Base-by-base conservation (phyloP, 495 filamentous ascomycete species). In the Ramalina peruviana region DNA sequence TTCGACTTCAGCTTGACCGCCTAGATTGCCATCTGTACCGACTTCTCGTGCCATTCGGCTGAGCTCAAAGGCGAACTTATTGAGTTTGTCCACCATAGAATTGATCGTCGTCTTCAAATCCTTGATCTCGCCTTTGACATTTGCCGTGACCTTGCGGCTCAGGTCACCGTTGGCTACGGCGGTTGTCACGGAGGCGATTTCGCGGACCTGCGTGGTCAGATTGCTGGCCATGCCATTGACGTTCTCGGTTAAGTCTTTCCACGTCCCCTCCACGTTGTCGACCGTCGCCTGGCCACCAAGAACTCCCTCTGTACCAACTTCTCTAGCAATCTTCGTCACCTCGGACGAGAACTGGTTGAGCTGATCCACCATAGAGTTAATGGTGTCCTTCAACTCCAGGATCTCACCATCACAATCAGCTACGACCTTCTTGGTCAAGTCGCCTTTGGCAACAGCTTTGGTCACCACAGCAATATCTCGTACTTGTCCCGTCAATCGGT, bases 181-280 rank as follows among this genome's bases (percentile, higher is more conserved):
- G 15, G 90, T 94, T 2, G 92, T 99, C 57, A 99, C 92, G 59
- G 93, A 88, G 33, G 93, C 94, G 59, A 99, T 99, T 65, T 96
- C 93, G 62, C 92, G 83, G 57, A 99, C 92, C 66, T 99, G 92
- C 0, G 90, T 96, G 3, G 92, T 99, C 50, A 99, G 69, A 62
- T 97, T 97, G 75, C 89, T 95, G 60, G 92, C 92, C 90, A 99
- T 96, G 40, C 88, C 84, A 65, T 98, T 98, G 65, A 98, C 92
- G 57, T 94, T 97, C 60, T 95, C 88, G 7, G 92, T 98, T 49
- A 98, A 69, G 62, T 94, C 88, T 63, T 88, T 85, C 92, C 92
- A 98, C 25, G 89, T 96, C 42, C 92, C 92, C 67, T 98, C 86
- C 9, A 98, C 92, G 62, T 94, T 90, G 60, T 95, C 88, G 15